Evolutionary conservation across 345 rosid genomes (phyloP), one percentile per base, ranked within the genome.

Genomic region (Boechera retrofracta): DNA sequence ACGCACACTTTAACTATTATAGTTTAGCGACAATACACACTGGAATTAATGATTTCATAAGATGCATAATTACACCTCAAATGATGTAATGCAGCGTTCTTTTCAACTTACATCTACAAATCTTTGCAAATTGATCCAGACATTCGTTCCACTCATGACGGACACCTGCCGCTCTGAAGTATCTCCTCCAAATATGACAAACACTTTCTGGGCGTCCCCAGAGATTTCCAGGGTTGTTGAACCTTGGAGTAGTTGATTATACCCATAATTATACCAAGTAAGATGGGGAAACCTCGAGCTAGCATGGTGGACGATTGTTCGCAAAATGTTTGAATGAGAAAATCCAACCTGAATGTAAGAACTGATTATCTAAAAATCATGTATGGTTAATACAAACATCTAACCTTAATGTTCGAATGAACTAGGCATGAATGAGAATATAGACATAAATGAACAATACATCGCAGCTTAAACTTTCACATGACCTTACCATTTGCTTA

Each of bases 111-210:
- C 97, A 83, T 94, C 90, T 52, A 55, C 82, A 80, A 84, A 90
- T 73, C 88, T 86, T 80, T 82, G 94, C 93, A 94, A 78, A 80
- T 92, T 92, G 60, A 92, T 93, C 97, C 97, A 94, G 52, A 92
- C 89, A 70, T 92, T 94, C 68, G 98, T 94, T 82, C 97, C 98
- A 26, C 98, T 94, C 87, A 94, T 88, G 66, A 94, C 91, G 71
- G 98, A 94, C 31, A 94, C 97, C 86, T 94, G 98, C 74, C 98
- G 90, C 85, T 94, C 98, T 51, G 97, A 94, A 26, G 97, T 90
- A 84, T 86, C 85, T 65, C 98, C 97, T 71, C 98, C 97, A 86
- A 92, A 88, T 58, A 94, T 67, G 80, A 94, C 89, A 84, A 94
- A 88, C 69, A 88, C 91, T 82, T 90, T 82, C 71, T 61, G 81